These are phyloP conservation scores for Beta vulgaris DNA, from an alignment of 148 eudicot genomes.

Conservation along the genomic window DNA sequence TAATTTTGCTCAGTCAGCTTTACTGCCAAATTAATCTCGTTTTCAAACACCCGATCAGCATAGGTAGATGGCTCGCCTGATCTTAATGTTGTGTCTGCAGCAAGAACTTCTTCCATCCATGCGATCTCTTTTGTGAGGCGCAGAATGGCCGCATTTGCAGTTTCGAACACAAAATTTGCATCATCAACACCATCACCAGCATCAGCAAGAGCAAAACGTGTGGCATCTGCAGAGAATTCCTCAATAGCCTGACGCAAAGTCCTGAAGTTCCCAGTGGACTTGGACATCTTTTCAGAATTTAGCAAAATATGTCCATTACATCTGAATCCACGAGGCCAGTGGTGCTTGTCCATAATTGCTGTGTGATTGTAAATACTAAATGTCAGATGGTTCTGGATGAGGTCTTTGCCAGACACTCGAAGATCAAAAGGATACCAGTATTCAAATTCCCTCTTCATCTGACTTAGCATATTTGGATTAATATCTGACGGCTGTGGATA, in stretches of 20 bases:
- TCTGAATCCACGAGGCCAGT: slow-evolving; percentile 91
- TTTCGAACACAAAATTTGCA: slow-evolving; percentile 90
- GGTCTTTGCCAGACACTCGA: slow-evolving; percentile 90
- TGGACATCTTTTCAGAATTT: slow-evolving; percentile 94
- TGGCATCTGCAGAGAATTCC: slow-evolving; percentile 88
- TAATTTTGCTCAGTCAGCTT: slow-evolving; percentile 64
- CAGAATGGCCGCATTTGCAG: slow-evolving; percentile 87
- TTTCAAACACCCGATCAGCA: slow-evolving; percentile 80
- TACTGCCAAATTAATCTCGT: slow-evolving; percentile 76
- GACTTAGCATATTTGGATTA: slow-evolving; percentile 41
- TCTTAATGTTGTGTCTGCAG: slow-evolving; percentile 57
- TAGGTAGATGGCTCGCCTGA: slow-evolving; percentile 53
- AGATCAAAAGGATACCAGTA: slow-evolving; percentile 98
- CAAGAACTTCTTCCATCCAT: slow-evolving; percentile 85
- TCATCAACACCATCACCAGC: slow-evolving; percentile 98
- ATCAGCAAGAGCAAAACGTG: slow-evolving; percentile 82
- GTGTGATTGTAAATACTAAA: slow-evolving; percentile 86
- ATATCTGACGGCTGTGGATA: slow-evolving; percentile 57
- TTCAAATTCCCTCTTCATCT: slow-evolving; percentile 88
- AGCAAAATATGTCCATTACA: slow-evolving; percentile 91
- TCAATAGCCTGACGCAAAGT: slow-evolving; percentile 71
- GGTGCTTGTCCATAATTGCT: slow-evolving; percentile 63
- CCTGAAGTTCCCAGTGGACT: slow-evolving; percentile 87
- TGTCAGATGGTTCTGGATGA: slow-evolving; percentile 91
- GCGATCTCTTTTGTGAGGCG: slow-evolving; percentile 80